Percentiles rank a stretch among this genome's conserved stretches.
Conservation (phyloP, 148 eudicot genomes). For the Pharnaceum exiguum region DNA sequence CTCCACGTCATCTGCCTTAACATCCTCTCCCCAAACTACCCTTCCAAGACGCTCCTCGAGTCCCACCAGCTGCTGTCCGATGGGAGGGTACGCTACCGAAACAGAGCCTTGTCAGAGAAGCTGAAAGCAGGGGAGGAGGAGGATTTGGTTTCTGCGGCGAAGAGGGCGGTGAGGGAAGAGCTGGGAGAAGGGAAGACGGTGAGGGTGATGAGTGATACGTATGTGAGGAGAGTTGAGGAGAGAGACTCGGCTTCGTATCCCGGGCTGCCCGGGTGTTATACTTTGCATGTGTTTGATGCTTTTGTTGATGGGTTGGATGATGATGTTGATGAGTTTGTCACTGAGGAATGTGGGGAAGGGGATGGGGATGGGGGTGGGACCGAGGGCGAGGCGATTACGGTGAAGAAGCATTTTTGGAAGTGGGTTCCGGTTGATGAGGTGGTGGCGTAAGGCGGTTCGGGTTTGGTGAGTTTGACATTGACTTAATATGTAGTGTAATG, state of each 20-base stretch:
- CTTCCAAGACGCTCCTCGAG: conserved; percentile 46
- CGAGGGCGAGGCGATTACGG: conserved; percentile 47
- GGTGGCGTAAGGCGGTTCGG: conserved; percentile 26
- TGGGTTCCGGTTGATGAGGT: conserved; percentile 66
- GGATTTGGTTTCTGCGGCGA: conserved; percentile 53
- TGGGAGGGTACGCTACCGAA: conserved; percentile 49
- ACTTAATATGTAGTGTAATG: neutral
- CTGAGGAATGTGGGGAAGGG: conserved; percentile 67
- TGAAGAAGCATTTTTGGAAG: conserved; percentile 82
- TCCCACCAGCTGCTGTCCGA: conserved; percentile 79
- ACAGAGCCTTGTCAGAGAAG: conserved; percentile 23
- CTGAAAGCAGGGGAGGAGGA: conserved; percentile 41
- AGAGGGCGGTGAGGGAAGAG: conserved; percentile 73
- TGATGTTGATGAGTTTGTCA: conserved; percentile 65
- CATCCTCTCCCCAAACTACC: too few relatives aligned
- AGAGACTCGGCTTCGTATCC: conserved; percentile 81
- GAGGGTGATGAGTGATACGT: conserved; percentile 48
- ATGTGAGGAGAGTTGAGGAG: conserved; percentile 75
- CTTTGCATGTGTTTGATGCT: conserved; percentile 77
- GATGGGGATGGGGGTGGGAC: conserved; percentile 52
- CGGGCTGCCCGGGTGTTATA: conserved; percentile 87
- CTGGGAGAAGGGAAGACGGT: conserved; percentile 51
- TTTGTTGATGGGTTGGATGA: conserved; percentile 79
- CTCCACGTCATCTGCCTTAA: conserved; percentile 68
- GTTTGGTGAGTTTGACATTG: conserved; percentile 38